Evolutionary conservation across 495 filamentous ascomycete genomes (phyloP), one percentile per base, ranked within the genome.

Genomic region (Penicillium steckii): DNA sequence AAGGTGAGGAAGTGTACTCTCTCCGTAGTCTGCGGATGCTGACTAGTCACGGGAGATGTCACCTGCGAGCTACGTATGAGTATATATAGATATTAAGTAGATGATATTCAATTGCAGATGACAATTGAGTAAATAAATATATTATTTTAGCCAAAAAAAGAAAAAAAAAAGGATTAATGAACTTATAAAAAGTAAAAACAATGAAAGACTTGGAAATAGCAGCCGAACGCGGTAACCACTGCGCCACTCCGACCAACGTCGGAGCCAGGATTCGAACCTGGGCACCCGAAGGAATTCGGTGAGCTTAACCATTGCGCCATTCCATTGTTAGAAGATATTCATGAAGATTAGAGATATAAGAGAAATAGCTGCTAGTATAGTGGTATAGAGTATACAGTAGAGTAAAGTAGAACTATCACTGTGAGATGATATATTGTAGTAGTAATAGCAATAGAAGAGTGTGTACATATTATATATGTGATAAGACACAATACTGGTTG

Each of bases 1-100:
- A 48, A 45, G 35, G 24, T 10, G 29, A 50, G 45, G 6, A 42
- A 46, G 35, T 23, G 49, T 46, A 23, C 45, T 42, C 40, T 47
- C 3, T 23, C 9, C n/a, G 32, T n/a, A n/a, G n/a, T n/a, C n/a
- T n/a, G n/a, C n/a, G n/a, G n/a, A n/a, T n/a, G n/a, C n/a, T n/a
- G n/a, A n/a, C 26, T 27, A 10, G 26, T 10, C 26, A 35, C 32
- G 32, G 5, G 5, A 13, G 6, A 35, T 3, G 13, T 35, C n/a
- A 15, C 3, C 32, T 13, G n/a, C 32, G 32, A n/a, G n/a, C n/a
- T 4, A 35, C n/a, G 6, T 35, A 15, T 10, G 32, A 35, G 6
- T 7, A 3, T 3, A 35, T 10, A 13, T 35, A 15, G n/a, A 13
- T 4, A 35, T 3, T 8, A 7, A n/a, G 13, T 10, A 35, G 3